phyloP scores from a whole-genome alignment of 2,329 filamentous ascomycete species.

The Ophiostoma tasmaniense region DNA sequence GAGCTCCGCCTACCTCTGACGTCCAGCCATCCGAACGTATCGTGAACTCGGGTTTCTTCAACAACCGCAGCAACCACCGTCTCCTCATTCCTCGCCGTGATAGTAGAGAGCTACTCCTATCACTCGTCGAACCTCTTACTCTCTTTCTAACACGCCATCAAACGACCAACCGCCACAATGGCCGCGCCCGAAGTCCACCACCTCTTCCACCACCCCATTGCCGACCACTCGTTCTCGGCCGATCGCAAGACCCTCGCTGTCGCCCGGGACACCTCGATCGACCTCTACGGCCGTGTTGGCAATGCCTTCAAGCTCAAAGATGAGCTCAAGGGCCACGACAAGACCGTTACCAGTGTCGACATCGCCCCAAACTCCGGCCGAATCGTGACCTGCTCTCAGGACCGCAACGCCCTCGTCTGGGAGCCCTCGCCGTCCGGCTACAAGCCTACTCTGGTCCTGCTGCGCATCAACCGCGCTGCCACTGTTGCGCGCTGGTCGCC shows the following conservation, averaged over 20 bases:
- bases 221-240: conserved; percentile 95
- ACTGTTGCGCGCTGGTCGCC: conserved; percentile 97
- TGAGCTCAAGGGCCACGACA: conserved; percentile 93
- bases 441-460: conserved; percentile 93
- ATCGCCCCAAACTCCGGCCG: conserved; percentile 84
- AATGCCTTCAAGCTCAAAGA: conserved; percentile 75
- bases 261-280: conserved; percentile 79
- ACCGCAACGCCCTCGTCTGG: conserved; percentile 97
- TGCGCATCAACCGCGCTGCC: conserved; percentile 92
- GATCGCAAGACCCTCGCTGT: conserved; percentile 85
- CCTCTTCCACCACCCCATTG: conserved; percentile 91
- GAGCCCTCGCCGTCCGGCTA: conserved; percentile 86
- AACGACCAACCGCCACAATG: conserved; percentile 38
- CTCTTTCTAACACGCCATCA: background rate
- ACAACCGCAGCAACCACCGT: background rate
- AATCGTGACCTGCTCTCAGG: conserved; percentile 96
- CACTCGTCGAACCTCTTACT: conserved; percentile 30
- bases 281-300: conserved; percentile 72
- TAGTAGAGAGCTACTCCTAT: conserved; percentile 99
- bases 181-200: conserved; percentile 84
- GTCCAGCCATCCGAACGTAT: conserved; percentile 13
- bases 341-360: conserved; percentile 91
- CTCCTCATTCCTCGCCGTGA: conserved; percentile 35
- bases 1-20: conserved; percentile 7
- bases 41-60: background rate